phyloP scores from a whole-genome alignment of 2,329 filamentous ascomycete species.

The Leptographium galeiforme region DNA sequence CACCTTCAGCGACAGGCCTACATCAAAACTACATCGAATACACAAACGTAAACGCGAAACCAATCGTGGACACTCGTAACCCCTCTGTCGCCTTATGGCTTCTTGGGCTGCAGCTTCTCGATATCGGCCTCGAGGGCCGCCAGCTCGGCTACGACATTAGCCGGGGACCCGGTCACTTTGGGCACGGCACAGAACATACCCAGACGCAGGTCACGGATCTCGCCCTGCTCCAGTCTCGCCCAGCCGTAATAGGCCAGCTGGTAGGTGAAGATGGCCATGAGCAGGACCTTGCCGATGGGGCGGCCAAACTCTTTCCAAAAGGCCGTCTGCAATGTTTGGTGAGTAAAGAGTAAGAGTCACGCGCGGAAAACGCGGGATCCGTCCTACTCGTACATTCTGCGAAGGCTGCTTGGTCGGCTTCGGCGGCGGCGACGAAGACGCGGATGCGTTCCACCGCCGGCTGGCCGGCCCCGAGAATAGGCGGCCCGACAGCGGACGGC shows the following conservation, averaged over 20 bases:
- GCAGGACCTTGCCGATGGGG: conserved; percentile 59
- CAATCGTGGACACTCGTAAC: background rate
- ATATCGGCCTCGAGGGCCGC: conserved; percentile 24
- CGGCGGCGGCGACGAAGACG: background rate
- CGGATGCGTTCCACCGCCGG: background rate
- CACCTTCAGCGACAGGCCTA: too few relatives aligned
- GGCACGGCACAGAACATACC: conserved; percentile 24
- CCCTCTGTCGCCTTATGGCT: background rate
- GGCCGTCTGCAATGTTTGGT: conserved; percentile 2
- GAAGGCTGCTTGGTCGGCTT: background rate
- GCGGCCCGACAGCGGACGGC: background rate
- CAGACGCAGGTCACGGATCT: conserved; percentile 45
- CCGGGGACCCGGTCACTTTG: background rate
- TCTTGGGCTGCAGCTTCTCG: conserved; percentile 17
- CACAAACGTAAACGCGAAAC: too few relatives aligned
- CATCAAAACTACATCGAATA: too few relatives aligned
- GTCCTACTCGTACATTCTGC: background rate
- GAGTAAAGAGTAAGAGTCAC: background rate
- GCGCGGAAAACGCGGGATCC: background rate
- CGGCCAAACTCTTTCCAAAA: conserved; percentile 68
- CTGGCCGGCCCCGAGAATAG: background rate
- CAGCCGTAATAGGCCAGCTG: conserved; percentile 65
- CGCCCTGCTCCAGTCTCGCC: conserved; percentile 60
- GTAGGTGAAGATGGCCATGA: conserved; percentile 66
- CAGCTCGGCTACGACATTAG: conserved; percentile 14